Percentiles rank a stretch among this genome's conserved stretches.
Conservation (phyloP, 1,284 basidiomycete genomes). For the Cutaneotrichosporon cutaneum region DNA sequence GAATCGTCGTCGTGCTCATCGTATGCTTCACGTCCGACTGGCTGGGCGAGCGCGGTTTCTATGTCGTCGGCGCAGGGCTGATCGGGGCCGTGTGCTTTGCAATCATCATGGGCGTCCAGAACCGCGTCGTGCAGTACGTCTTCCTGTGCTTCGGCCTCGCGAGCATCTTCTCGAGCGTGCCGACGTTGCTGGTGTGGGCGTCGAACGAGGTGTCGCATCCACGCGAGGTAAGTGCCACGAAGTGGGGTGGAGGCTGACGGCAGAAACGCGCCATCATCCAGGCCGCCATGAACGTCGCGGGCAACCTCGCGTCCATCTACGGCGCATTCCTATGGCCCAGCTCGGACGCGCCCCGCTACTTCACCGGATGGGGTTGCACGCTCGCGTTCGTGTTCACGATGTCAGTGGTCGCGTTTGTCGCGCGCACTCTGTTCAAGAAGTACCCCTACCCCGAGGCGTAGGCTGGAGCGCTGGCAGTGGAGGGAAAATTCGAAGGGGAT, state of each 20-base stretch:
- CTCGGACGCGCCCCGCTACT: conserved; percentile 42
- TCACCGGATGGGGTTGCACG: conserved; percentile 29
- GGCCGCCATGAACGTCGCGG: conserved; percentile 39
- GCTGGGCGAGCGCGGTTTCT: conserved; percentile 45
- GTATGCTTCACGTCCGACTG: conserved; percentile 48
- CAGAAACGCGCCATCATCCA: conserved; percentile 42
- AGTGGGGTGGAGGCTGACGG: background rate
- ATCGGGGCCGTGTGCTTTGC: conserved; percentile 42
- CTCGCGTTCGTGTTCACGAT: conserved; percentile 14
- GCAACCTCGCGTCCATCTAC: conserved; percentile 49
- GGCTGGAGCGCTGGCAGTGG: no score
- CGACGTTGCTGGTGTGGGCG: conserved; percentile 46
- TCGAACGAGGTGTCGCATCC: conserved; percentile 39
- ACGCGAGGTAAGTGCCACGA: conserved; percentile 20
- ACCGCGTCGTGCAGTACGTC: conserved; percentile 47
- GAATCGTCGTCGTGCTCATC: conserved; percentile 41
- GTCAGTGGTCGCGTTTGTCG: conserved; percentile 7
- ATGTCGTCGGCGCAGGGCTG: conserved; percentile 35
- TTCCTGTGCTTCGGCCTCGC: conserved; percentile 53
- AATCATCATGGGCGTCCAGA: conserved; percentile 39
- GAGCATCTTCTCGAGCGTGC: conserved; percentile 48
- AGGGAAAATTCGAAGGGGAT: no score
- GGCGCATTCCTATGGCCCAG: conserved; percentile 50
- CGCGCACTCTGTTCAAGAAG: conserved; percentile 7
- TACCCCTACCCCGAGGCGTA: conserved; percentile 13